phyloP scores from a whole-genome alignment of 306 rosid genomes.

The Sechiopsis laciniata region DNA sequence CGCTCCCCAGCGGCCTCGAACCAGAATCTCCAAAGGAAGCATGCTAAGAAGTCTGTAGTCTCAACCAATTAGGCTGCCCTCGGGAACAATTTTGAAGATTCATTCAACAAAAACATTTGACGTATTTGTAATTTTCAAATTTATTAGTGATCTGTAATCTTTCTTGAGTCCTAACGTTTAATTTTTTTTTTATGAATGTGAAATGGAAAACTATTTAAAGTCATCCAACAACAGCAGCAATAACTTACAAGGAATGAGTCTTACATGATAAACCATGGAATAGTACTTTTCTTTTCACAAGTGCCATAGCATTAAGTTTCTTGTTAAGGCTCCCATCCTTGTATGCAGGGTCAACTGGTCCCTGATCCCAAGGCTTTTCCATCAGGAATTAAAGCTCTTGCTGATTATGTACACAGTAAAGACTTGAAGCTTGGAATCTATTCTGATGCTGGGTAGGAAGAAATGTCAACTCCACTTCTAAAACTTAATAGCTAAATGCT shows the following conservation, averaged over 20 bases:
- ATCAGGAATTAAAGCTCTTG: conserved; percentile 84
- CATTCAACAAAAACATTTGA: background rate
- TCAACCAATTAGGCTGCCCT: too few relatives aligned
- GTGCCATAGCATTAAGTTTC: conserved; percentile 14
- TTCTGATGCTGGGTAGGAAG: conserved; percentile 92
- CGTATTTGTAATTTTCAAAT: background rate
- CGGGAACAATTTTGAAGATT: too few relatives aligned
- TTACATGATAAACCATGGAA: background rate
- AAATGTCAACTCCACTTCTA: conserved; percentile 25
- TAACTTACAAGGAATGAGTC: background rate
- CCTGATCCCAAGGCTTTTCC: conserved; percentile 69
- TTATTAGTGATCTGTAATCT: background rate
- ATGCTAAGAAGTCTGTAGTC: too few relatives aligned
- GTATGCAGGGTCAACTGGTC: conserved; percentile 59
- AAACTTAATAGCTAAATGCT: conserved; percentile 20
- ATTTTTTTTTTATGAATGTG: background rate
- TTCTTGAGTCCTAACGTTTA: background rate
- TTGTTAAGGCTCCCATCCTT: conserved; percentile 32
- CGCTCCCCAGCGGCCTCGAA: too few relatives aligned
- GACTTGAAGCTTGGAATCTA: conserved; percentile 93
- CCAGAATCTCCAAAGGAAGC: too few relatives aligned
- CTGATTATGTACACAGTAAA: conserved; percentile 75
- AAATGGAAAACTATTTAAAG: conserved; percentile 3
- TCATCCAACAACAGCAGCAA: background rate
- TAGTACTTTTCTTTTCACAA: background rate